phyloP scores from a whole-genome alignment of 2,329 filamentous ascomycete genomes.

The Colletotrichum noveboracense region DNA sequence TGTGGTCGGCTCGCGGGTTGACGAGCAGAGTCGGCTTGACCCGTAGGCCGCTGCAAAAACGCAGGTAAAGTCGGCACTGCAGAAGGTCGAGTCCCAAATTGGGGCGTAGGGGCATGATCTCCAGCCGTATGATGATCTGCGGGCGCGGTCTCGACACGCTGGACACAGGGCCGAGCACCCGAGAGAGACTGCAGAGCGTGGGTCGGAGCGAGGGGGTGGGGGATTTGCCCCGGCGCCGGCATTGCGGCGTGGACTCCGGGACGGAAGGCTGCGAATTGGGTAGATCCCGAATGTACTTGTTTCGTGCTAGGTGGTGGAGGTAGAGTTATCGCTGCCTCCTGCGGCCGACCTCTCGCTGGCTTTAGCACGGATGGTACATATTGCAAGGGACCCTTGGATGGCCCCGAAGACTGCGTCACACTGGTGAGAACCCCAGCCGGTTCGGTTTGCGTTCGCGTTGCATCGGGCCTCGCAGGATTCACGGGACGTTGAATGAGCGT shows the following conservation, averaged over 20 bases:
- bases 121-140: not conserved
- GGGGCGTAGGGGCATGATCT: not conserved
- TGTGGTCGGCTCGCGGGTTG: not conserved
- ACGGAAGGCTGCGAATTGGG: not conserved
- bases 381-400: not conserved
- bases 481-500: not conserved
- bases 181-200: not conserved
- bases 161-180: not conserved
- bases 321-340: not conserved
- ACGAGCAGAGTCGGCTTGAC: not conserved
- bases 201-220: not conserved
- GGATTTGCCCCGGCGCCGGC: not conserved
- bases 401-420: not conserved
- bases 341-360: conserved; percentile 28
- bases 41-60: not conserved
- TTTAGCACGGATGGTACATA: conserved; percentile 34
- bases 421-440: not conserved
- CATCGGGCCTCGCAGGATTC: not conserved
- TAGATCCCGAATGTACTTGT: not conserved
- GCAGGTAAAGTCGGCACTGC: not conserved
- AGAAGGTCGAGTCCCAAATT: no score
- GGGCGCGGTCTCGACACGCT: conserved; percentile 9
- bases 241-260: not conserved
- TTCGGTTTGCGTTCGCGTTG: not conserved
- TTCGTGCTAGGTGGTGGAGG: not conserved